These are phyloP conservation scores for Ceratopteris richardii DNA, from an alignment of 75 land plant species.

Conservation along the genomic window DNA sequence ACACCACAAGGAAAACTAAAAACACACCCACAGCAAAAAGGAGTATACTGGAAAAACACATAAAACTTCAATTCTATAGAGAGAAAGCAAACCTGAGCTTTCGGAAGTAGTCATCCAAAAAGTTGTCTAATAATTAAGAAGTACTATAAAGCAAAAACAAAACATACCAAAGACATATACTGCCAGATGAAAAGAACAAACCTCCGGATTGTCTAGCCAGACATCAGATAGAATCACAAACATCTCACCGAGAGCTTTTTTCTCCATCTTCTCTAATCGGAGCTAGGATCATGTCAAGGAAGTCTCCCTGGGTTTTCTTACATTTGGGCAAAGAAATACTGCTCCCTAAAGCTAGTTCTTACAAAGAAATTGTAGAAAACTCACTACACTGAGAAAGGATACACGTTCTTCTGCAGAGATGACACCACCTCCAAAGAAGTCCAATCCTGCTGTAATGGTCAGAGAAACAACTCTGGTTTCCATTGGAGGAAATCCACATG, in stretches of 20 bases:
- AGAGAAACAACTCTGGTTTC: slow-evolving; percentile 72
- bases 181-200: too few relatives aligned
- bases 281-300: slow-evolving; percentile 22
- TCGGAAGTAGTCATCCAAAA: too few relatives aligned
- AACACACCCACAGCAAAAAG: too few relatives aligned
- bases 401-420: slow-evolving; percentile 64
- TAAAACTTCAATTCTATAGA: too few relatives aligned
- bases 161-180: too few relatives aligned
- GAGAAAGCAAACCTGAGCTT: too few relatives aligned
- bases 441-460: slow-evolving; percentile 56
- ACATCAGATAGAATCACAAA: slow-evolving; percentile 95
- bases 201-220: slow-evolving; percentile 88
- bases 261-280: slow-evolving; percentile 58
- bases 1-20: too few relatives aligned
- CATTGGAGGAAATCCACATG: slow-evolving; percentile 96
- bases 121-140: too few relatives aligned
- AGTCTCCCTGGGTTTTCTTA: background rate
- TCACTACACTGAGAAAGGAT: too few relatives aligned
- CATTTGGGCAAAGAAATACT: background rate
- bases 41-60: too few relatives aligned
- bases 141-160: too few relatives aligned
- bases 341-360: background rate
- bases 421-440: slow-evolving; percentile 76
- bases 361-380: background rate
- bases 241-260: slow-evolving; percentile 88